A percentile compares a stretch with the other conserved stretches of the same genome.
Conservation (phyloP, 331 rosid species). For the Malus hybrid region DNA sequence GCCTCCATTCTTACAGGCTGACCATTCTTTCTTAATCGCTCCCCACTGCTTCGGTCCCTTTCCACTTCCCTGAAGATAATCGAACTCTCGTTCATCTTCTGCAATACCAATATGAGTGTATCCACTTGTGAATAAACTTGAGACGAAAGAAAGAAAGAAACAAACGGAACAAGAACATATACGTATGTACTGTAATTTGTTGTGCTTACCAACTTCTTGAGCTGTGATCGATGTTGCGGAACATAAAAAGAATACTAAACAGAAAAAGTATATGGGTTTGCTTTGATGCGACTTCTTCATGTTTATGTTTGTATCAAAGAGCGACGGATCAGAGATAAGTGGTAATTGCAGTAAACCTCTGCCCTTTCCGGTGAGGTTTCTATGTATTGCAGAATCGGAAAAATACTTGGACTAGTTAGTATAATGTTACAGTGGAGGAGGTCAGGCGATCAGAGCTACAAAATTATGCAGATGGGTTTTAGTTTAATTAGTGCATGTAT, state of each 20-base stretch:
- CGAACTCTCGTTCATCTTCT: conserved; percentile 29
- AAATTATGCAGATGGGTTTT: too few species aligned
- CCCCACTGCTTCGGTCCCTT: conserved; percentile 34
- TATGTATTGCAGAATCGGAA: too few species aligned
- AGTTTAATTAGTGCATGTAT: too few species aligned
- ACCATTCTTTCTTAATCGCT: conserved; percentile 27
- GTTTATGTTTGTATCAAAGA: background rate
- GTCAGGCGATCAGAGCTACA: too few species aligned
- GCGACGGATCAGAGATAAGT: background rate
- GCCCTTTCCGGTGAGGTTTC: too few species aligned
- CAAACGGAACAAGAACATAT: background rate
- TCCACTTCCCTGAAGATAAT: conserved; percentile 1
- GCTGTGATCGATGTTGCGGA: background rate
- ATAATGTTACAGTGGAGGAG: too few species aligned
- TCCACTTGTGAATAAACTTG: too few species aligned
- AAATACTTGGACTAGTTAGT: too few species aligned
- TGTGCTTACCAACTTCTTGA: background rate
- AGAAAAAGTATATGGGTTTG: background rate
- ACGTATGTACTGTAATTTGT: background rate
- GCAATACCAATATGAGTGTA: background rate
- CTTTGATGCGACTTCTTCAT: background rate
- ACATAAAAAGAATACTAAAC: background rate
- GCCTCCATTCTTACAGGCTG: conserved; percentile 20
- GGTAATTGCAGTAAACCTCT: background rate
- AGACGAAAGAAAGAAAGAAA: background rate